Base-by-base conservation (phyloP, 805 yeast genomes). In the Wickerhamiella bombiphila region DNA sequence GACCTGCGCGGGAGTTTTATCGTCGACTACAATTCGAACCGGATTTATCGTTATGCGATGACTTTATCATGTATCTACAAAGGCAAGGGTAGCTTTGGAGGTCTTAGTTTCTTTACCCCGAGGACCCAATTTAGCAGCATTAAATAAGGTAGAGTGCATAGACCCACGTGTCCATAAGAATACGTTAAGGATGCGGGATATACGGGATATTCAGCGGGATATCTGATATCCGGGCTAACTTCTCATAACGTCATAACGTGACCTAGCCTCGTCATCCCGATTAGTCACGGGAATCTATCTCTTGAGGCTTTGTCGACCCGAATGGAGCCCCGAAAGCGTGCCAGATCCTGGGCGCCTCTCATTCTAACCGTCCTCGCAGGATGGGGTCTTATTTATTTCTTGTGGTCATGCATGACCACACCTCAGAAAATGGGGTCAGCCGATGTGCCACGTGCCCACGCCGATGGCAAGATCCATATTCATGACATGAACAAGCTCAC, bases 401-500 rank as follows among this genome's bases (percentile, higher is more conserved):
- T 47, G 17, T 42, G 35, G 37, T 14, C 39, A 29, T 39, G 45
- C 25, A 36, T 47, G 24, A 28, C 38, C 21, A 21, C 47, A 13
- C 44, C 48, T 20, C 45, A 40, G 21, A 37, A 40, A 16, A 41
- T 35, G 9, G 51, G 53, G 15, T 29, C 40, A 5, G 53, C 49
- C n/a, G 43, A 46, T 38, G 49, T 44, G 25, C 53, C 51, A 15
- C 39, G 44, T 34, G 40, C 38, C 17, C 48, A 46, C 18, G 47
- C 50, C 15, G 51, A 48, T 32, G 47, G 48, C 32, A 34, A 44
- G 32, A 43, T 51, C 30, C 50, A 43, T 22, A 44, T 51, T 31
- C 47, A 49, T 43, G 48, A 88, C 58, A 68, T 91, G 64, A 88
- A 91, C 62, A 69, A 69, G 47, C 63, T 88, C 47, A 74, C 74